Base-by-base conservation (phyloP, 352 stramenopile species). In the Aphanomyces stellatus region DNA sequence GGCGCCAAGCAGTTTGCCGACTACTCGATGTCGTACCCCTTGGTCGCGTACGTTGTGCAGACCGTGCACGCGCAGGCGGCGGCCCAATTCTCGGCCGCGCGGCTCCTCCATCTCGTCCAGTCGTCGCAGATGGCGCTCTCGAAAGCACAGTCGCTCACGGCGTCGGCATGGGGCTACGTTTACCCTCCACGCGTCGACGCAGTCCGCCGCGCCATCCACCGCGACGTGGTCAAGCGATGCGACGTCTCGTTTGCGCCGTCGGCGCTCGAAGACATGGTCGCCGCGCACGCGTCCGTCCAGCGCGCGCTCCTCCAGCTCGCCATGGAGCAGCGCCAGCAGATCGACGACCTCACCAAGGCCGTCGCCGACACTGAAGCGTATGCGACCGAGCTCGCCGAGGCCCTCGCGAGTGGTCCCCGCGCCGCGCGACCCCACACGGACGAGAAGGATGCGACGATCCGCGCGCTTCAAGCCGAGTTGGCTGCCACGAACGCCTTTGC, bases 381-480 rank as follows among this genome's bases (percentile, higher is more conserved):
- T 30, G 53, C 53, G 24, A 62, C 30, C 31, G 53, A 62, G 35
- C 17, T 62, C 19, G 53, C 53, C 33, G 53, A 62, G 25, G 53
- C 53, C 30, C 30, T 62, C 19, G 53, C 53, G n/a, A 42, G 35
- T n/a, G 53, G 53, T 24, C 53, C 53, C 15, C 22, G 25, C 19
- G 46, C 22, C 8, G 25, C 24, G 8, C 13, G 19, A 22, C 19
- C 10, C 13, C 13, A 22, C 19, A 28, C 8, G 10, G 46, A 22
- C 19, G 24, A 30, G 1, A 28, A 53, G 8, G 46, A 11, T 13
- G 53, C 30, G 13, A 25, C 19, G 31, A 62, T 62, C 17, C 25
- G 17, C 5, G 27, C 30, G 31, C 53, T 62, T 5, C 28, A 62
- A 48, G 15, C 17, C 17, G 30, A 34, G 31, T 25, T 62, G 4